Conservation (phyloP, 116 monocot genomes). For the Cymodocea nodosa region DNA sequence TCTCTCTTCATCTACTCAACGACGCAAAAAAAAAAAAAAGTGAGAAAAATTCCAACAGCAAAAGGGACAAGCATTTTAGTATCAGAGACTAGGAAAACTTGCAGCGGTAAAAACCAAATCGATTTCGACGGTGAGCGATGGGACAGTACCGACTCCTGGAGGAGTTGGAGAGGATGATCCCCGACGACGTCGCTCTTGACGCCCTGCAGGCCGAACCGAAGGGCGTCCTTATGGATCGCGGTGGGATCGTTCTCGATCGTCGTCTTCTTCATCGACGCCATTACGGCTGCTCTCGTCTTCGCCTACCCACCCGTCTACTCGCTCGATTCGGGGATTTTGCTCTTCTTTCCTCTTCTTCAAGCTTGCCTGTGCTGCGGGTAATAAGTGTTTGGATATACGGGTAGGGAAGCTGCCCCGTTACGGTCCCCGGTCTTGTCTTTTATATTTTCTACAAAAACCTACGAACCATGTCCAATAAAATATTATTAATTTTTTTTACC, state of each 20-base stretch:
- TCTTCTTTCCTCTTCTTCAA: too few species aligned
- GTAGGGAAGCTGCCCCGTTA: not conserved
- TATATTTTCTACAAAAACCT: too few species aligned
- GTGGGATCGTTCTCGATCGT: slow-evolving; percentile 32
- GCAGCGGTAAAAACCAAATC: not conserved
- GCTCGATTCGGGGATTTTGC: too few species aligned
- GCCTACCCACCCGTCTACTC: not conserved
- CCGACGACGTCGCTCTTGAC: slow-evolving; percentile 75
- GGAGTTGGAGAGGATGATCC: slow-evolving; percentile 52
- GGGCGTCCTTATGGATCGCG: slow-evolving; percentile 33
- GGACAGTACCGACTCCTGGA: slow-evolving; percentile 32
- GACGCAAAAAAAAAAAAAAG: slow-evolving; percentile 1
- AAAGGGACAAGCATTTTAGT: not conserved
- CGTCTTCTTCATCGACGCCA: not conserved
- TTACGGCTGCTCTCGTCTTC: not conserved
- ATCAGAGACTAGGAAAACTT: not conserved
- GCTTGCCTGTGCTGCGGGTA: too few species aligned
- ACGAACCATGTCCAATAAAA: too few species aligned
- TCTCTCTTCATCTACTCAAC: slow-evolving; percentile 12
- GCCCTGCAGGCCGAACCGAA: slow-evolving; percentile 67
- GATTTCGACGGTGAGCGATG: not conserved
- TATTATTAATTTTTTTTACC: too few species aligned
- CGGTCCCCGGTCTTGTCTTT: not conserved
- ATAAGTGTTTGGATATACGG: too few species aligned
- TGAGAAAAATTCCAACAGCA: not conserved